Conservation (phyloP, 2,329 filamentous ascomycete genomes). For the Colletotrichum sp. region DNA sequence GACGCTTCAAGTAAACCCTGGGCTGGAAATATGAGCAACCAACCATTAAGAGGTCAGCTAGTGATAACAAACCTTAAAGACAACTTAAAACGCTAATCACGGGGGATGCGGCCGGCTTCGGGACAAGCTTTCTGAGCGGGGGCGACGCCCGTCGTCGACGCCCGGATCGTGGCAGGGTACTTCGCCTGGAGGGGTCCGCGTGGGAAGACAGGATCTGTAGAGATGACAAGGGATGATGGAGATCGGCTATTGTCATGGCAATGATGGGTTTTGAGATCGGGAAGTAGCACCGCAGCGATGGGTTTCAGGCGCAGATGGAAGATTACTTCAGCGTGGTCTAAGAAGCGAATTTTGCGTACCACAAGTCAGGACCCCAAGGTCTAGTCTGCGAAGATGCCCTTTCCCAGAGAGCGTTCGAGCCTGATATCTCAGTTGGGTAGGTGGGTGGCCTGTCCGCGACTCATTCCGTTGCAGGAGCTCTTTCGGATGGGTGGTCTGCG, state of each 20-base stretch:
- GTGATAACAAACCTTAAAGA: neutral
- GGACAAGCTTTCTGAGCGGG: neutral
- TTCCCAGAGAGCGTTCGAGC: neutral
- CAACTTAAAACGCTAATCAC: neutral
- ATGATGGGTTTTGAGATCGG: neutral
- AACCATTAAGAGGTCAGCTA: neutral
- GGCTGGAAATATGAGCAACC: neutral
- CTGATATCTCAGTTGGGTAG: neutral
- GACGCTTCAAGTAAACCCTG: accelerated
- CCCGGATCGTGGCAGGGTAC: neutral
- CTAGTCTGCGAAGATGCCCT: neutral
- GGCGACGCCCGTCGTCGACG: neutral
- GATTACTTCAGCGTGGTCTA: neutral
- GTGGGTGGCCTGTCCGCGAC: neutral
- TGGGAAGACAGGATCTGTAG: neutral
- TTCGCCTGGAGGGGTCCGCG: neutral
- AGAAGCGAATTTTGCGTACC: neutral
- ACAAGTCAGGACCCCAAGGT: neutral
- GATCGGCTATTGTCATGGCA: neutral
- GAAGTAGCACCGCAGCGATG: neutral
- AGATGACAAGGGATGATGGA: neutral
- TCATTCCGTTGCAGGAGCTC: neutral
- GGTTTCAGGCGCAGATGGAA: neutral
- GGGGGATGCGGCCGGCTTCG: neutral
- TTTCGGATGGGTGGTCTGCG: neutral